These are phyloP conservation scores for Trametes punicea DNA, from an alignment of 768 basidiomycete species.

Conservation along the genomic window DNA sequence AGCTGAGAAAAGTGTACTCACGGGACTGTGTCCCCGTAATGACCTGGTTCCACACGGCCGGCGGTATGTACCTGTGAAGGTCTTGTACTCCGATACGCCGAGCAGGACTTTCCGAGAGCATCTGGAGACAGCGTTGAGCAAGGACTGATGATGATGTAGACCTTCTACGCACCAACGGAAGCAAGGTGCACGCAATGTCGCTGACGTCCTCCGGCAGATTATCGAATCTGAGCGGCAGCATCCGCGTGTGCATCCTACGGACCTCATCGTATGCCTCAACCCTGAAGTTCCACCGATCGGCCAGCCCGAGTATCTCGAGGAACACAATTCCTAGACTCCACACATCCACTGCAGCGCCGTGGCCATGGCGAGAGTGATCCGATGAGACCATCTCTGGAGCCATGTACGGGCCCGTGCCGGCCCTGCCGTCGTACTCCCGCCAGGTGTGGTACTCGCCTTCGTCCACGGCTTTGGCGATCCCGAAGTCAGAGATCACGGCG, in stretches of 20 bases:
- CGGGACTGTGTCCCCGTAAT: neutral
- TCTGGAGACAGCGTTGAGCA: neutral
- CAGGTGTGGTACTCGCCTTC: neutral
- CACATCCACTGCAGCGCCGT: slow-evolving; percentile 45
- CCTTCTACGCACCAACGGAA: neutral
- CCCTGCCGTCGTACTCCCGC: slow-evolving; percentile 14
- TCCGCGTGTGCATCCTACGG: neutral
- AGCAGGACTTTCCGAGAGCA: neutral
- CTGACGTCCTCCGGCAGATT: no score
- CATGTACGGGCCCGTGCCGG: slow-evolving; percentile 41
- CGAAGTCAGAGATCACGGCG: slow-evolving; percentile 42
- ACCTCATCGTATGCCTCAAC: neutral
- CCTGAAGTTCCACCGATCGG: neutral
- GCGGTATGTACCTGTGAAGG: neutral
- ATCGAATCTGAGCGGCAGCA: neutral
- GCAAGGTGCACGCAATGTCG: neutral
- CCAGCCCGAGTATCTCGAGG: slow-evolving; percentile 36
- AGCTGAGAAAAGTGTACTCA: neutral
- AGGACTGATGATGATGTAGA: no score
- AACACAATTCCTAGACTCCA: slow-evolving; percentile 49
- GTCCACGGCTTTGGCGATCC: slow-evolving; percentile 26
- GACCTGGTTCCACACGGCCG: neutral
- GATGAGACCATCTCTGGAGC: slow-evolving; percentile 45
- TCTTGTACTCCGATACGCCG: neutral
- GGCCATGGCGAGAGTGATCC: slow-evolving; percentile 23